Evolutionary conservation across 1,139 yeast species (phyloP).

Genomic region (Candida gigantensis): DNA sequence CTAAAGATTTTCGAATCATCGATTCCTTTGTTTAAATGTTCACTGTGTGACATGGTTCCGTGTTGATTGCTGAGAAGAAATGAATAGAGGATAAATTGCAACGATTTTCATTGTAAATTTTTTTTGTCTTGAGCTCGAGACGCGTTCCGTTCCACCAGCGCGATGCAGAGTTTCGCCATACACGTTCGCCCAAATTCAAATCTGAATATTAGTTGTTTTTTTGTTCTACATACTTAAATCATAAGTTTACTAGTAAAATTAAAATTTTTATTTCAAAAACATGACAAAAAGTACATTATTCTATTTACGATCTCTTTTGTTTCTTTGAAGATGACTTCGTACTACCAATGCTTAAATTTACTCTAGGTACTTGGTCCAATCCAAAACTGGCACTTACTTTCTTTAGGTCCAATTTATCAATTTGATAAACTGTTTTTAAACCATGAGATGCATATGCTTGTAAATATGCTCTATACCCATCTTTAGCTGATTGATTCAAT

Average conservation of each 20-base stretch:
- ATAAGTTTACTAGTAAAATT: too few relatives aligned
- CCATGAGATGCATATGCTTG: constrained; percentile 98
- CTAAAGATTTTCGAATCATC: constrained; percentile 1
- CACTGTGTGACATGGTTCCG: constrained; percentile 2
- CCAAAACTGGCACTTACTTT: constrained; percentile 97
- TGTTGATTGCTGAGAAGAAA: neutral
- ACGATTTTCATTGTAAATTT: neutral
- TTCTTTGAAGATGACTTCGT: constrained; percentile 69
- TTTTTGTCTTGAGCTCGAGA: neutral
- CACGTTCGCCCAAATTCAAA: too few relatives aligned
- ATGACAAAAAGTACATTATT: neutral
- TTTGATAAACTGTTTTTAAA: constrained; percentile 91
- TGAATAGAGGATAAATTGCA: neutral
- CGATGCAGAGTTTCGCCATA: too few relatives aligned
- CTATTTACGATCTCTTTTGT: constrained; percentile 36
- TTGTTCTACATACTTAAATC: too few relatives aligned
- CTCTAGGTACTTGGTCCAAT: constrained; percentile 94
- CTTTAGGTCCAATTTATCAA: constrained; percentile 88
- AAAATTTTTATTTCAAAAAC: too few relatives aligned
- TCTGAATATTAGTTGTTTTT: too few relatives aligned
- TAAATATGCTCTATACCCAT: constrained; percentile 92
- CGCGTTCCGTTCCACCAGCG: constrained; percentile 8
- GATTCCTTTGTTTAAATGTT: constrained; percentile 2
- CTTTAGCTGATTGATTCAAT: constrained; percentile 94
- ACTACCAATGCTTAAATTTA: constrained; percentile 92